Percentiles rank a stretch among this genome's conserved stretches.
Conservation (phyloP, 768 basidiomycete genomes). For the Collybiopsis confluens region DNA sequence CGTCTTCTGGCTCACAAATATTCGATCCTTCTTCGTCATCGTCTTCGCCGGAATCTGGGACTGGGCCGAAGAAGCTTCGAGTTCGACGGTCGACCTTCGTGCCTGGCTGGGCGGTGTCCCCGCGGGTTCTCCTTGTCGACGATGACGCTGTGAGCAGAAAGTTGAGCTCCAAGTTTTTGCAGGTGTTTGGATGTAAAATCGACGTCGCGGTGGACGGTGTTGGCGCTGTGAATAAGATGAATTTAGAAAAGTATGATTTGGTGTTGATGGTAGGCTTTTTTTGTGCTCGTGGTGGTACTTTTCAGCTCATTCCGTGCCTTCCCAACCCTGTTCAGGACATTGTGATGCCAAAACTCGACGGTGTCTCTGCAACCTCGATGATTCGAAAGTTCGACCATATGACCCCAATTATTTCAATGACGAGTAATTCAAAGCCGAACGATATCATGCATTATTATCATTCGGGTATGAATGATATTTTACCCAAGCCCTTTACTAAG, state of each 20-base stretch:
- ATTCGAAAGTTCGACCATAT: conserved; percentile 93
- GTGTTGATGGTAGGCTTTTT: conserved; percentile 93
- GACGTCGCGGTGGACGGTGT: conserved; percentile 94
- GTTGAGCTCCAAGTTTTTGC: conserved; percentile 87
- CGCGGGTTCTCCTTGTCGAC: conserved; percentile 88
- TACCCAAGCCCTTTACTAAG: conserved; percentile 97
- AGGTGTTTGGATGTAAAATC: conserved; percentile 92
- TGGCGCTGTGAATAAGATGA: conserved; percentile 94
- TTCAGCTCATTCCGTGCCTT: conserved; percentile 9
- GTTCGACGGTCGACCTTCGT: conserved; percentile 78
- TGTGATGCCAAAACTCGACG: conserved; percentile 88
- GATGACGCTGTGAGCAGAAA: conserved; percentile 91
- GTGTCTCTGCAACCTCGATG: conserved; percentile 85
- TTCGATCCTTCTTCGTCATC: conserved; percentile 33
- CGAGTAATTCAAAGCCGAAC: conserved; percentile 87
- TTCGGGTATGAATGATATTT: conserved; percentile 91
- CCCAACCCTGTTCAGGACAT: conserved; percentile 88
- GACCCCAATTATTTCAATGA: conserved; percentile 99
- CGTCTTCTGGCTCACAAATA: conserved; percentile 24
- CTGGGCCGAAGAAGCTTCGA: conserved; percentile 44
- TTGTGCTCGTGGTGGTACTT: not conserved
- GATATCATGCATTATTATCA: conserved; percentile 91
- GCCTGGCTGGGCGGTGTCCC: conserved; percentile 88
- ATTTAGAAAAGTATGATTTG: conserved; percentile 91
- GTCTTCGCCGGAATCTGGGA: conserved; percentile 11